Conservation (phyloP, 768 basidiomycete genomes). For the Xerocomellus dryophilus region DNA sequence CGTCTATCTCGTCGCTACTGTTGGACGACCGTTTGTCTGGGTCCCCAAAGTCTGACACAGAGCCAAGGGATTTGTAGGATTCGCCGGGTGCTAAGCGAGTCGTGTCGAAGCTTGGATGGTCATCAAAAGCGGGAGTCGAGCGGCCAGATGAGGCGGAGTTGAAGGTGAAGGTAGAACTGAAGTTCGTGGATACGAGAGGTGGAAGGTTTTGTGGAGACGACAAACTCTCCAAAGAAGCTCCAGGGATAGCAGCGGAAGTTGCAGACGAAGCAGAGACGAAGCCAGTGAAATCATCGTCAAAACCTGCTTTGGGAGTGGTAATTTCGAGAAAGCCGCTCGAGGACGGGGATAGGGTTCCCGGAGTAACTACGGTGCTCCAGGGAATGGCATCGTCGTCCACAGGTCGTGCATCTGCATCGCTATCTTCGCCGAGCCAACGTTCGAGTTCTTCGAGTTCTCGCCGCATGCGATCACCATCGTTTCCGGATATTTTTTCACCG, state of each 20-base stretch:
- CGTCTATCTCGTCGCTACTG: conserved; percentile 3
- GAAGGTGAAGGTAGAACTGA: conserved; percentile 31
- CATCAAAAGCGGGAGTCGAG: conserved; percentile 28
- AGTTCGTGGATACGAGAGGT: conserved; percentile 17
- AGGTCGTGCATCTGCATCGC: conserved; percentile 18
- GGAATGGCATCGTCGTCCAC: conserved; percentile 31
- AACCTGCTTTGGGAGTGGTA: conserved; percentile 40
- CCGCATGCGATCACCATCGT: conserved; percentile 36
- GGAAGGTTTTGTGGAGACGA: conserved; percentile 1
- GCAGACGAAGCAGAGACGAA: conserved; percentile 61
- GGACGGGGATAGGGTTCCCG: conserved; percentile 29
- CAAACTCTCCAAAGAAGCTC: neutral
- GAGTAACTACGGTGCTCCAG: conserved; percentile 39
- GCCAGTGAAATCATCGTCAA: conserved; percentile 81
- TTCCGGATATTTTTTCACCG: conserved; percentile 21
- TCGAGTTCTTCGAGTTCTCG: conserved; percentile 58
- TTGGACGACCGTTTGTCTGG: conserved; percentile 28
- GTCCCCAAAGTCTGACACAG: conserved; percentile 58
- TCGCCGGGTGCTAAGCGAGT: conserved; percentile 20
- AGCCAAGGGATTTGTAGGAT: conserved; percentile 53
- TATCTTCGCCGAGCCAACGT: conserved; percentile 58
- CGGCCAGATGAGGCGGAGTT: conserved; percentile 18
- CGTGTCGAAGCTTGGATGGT: conserved; percentile 12
- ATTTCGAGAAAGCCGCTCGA: conserved; percentile 20
- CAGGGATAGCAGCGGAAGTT: neutral